A percentile compares a stretch with the other conserved stretches of the same genome.
Conservation (phyloP, 805 yeast species). For the Zygosaccharomyces gambellarensis region DNA sequence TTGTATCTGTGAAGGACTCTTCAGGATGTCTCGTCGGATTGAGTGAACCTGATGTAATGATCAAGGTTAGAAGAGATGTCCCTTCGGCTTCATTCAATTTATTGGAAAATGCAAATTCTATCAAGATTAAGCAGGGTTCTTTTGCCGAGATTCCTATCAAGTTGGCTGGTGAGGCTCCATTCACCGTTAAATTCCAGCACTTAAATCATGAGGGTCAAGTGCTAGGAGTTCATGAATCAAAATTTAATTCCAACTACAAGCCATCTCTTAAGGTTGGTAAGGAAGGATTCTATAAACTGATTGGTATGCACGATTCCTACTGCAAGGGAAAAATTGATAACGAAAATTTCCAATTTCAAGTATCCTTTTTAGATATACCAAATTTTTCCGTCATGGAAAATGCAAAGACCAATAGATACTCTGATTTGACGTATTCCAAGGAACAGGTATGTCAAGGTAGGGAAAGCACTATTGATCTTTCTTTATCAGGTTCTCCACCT, state of each 20-base stretch:
- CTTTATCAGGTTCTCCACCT: constrained; percentile 56
- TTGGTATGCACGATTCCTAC: constrained; percentile 44
- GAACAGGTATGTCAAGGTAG: constrained; percentile 45
- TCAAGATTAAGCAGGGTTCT: constrained; percentile 59
- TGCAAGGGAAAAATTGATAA: constrained; percentile 47
- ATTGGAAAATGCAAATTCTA: constrained; percentile 32
- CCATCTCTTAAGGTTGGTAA: constrained; percentile 37
- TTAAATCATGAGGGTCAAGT: constrained; percentile 28
- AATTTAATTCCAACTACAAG: constrained; percentile 28
- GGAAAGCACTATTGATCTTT: constrained; percentile 46
- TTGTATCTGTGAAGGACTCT: constrained; percentile 67
- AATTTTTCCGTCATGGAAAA: constrained; percentile 37
- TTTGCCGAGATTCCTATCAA: constrained; percentile 53
- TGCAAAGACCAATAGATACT: constrained; percentile 21
- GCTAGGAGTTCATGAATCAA: constrained; percentile 22
- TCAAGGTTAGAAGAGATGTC: constrained; percentile 65
- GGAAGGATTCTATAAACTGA: constrained; percentile 46
- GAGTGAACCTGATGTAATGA: constrained; percentile 54
- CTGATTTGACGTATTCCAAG: constrained; percentile 31
- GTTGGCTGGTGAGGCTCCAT: constrained; percentile 55
- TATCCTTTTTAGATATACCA: constrained; percentile 47
- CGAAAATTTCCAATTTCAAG: constrained; percentile 33
- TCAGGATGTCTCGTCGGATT: constrained; percentile 73
- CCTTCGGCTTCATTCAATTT: constrained; percentile 53
- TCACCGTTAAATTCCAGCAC: constrained; percentile 36